A percentile compares a stretch with the other conserved stretches of the same genome.
Evolutionary conservation across 768 basidiomycete species (phyloP).

Genomic region (Botryobasidium botryosum): DNA sequence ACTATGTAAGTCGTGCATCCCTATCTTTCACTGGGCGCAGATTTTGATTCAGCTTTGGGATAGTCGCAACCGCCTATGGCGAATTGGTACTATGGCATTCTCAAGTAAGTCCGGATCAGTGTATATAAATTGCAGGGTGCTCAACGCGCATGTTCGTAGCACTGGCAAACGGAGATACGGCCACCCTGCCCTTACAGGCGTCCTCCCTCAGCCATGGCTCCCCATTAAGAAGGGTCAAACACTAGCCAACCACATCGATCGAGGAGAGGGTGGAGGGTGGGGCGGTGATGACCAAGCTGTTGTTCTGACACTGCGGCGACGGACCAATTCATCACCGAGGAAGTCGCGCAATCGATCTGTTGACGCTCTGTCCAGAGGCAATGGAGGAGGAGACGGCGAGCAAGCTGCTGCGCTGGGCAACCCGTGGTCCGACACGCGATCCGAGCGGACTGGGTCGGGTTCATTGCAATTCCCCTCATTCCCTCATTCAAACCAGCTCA

Average conservation of each 20-base stretch:
- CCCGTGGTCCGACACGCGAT: slow-evolving; percentile 18
- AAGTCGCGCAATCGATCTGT: slow-evolving; percentile 1
- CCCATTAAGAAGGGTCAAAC: slow-evolving; percentile 73
- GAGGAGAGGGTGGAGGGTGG: slow-evolving; percentile 13
- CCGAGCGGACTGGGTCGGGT: slow-evolving; percentile 21
- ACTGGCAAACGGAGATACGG: slow-evolving; percentile 92
- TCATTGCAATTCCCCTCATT: too few species aligned
- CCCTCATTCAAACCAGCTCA: too few species aligned
- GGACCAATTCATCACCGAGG: slow-evolving; percentile 43
- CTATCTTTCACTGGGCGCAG: slow-evolving; percentile 5
- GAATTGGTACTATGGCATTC: slow-evolving; percentile 72
- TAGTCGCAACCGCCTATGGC: slow-evolving; percentile 95
- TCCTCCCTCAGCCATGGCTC: slow-evolving; percentile 87
- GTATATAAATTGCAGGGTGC: too few species aligned
- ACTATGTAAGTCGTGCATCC: slow-evolving; percentile 42
- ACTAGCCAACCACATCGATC: slow-evolving; percentile 35
- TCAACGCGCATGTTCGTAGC: too few species aligned
- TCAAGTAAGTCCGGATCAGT: slow-evolving; percentile 3
- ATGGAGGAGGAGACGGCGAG: too few species aligned
- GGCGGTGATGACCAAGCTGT: slow-evolving; percentile 33
- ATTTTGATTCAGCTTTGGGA: too few species aligned
- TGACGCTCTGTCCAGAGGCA: too few species aligned
- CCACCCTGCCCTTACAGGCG: slow-evolving; percentile 87
- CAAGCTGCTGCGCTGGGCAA: slow-evolving; percentile 6
- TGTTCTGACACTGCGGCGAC: slow-evolving; percentile 61